Evolutionary conservation across 2,329 filamentous ascomycete genomes (phyloP).

Genomic region (Bipolaris bicolor): DNA sequence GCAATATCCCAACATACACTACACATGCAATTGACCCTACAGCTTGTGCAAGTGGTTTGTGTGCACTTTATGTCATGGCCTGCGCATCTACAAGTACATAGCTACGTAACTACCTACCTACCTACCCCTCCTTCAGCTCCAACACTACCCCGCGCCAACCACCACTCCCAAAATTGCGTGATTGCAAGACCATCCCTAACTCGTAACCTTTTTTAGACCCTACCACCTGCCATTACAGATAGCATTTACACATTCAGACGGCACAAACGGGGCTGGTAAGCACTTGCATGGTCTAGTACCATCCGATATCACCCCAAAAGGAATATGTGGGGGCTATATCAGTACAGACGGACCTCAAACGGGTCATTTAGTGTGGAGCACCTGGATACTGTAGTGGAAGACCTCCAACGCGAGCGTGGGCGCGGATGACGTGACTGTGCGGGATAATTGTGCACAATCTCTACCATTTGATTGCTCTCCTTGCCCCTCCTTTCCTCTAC

Average conservation of each 20-base stretch:
- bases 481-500: conserved; percentile 3
- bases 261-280: background rate
- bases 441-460: background rate
- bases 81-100: background rate
- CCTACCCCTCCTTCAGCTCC: background rate
- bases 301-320: background rate
- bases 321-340: background rate
- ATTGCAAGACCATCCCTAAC: background rate
- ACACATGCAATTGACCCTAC: too few species aligned
- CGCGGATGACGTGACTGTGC: conserved; percentile 11
- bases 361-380: background rate
- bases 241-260: background rate
- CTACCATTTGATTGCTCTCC: background rate
- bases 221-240: background rate
- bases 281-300: background rate
- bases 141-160: background rate
- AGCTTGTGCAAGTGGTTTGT: background rate
- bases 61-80: background rate
- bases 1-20: too few species aligned
- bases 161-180: conserved; percentile 1
- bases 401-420: background rate
- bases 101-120: background rate
- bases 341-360: background rate
- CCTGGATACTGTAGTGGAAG: background rate
- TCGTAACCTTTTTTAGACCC: background rate